Evolutionary conservation across 805 yeast species (phyloP).

Genomic region (Wickerhamiella kazuoi): DNA sequence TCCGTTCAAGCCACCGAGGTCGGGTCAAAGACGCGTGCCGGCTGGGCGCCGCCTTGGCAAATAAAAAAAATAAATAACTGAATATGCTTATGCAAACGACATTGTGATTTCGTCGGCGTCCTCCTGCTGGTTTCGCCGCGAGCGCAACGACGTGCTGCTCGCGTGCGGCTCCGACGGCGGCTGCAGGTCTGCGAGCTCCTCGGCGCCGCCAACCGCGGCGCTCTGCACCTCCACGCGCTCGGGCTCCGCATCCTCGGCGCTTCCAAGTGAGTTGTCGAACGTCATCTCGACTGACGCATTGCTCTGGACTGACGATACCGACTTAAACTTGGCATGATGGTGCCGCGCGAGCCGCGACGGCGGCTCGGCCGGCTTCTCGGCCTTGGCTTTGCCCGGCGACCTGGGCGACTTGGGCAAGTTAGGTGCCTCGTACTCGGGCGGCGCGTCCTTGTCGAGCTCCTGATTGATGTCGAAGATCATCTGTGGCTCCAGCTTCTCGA

Average conservation of each 20-base stretch:
- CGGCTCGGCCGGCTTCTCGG: background rate
- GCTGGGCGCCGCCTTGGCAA: too few species aligned
- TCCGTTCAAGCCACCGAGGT: too few species aligned
- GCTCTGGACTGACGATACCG: background rate
- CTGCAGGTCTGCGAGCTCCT: background rate
- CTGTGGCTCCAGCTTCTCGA: conserved; percentile 14
- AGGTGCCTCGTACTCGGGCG: background rate
- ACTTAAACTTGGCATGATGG: background rate
- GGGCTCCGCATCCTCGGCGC: background rate
- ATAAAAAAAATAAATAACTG: background rate
- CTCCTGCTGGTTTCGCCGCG: background rate
- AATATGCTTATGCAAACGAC: background rate
- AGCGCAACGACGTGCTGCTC: background rate
- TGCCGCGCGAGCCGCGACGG: background rate
- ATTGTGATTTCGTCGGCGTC: background rate
- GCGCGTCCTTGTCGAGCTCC: background rate
- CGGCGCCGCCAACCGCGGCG: too few species aligned
- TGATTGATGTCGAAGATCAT: conserved; percentile 14
- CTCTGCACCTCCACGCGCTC: too few species aligned
- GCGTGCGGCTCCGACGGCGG: background rate
- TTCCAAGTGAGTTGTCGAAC: background rate
- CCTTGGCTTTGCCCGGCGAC: too few species aligned
- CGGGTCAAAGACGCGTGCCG: too few species aligned
- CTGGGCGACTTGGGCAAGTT: background rate
- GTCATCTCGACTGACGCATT: background rate